phyloP scores from a whole-genome alignment of 768 basidiomycete genomes.

The Leucocoprinus leucothites region DNA sequence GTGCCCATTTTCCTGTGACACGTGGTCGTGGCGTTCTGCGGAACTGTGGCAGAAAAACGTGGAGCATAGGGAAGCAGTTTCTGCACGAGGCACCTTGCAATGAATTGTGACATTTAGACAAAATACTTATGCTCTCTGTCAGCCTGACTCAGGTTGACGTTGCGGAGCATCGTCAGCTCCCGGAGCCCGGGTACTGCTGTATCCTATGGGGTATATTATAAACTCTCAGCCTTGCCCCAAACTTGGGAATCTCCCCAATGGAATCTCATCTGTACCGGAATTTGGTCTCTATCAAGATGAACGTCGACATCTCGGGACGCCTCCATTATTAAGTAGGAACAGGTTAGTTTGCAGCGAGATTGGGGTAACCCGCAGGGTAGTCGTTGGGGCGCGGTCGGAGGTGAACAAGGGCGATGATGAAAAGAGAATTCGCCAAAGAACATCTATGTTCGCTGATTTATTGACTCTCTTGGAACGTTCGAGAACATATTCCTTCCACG shows the following conservation, averaged over 20 bases:
- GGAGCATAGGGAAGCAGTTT: background rate
- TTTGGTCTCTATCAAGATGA: background rate
- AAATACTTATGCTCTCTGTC: background rate
- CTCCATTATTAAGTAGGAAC: too few species aligned
- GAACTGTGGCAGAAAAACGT: background rate
- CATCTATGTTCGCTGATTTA: slow-evolving; percentile 1
- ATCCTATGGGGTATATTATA: too few species aligned
- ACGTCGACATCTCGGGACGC: too few species aligned
- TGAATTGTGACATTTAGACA: too few species aligned
- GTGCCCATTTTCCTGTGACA: background rate
- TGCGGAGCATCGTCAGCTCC: too few species aligned
- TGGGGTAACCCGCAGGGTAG: background rate
- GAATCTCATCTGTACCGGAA: background rate
- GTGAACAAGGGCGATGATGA: slow-evolving; percentile 1
- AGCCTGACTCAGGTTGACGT: background rate
- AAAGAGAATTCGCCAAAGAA: slow-evolving; percentile 2
- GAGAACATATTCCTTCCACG: slow-evolving; percentile 49
- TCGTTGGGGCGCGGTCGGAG: background rate
- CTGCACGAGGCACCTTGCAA: background rate
- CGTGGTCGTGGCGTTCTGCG: background rate
- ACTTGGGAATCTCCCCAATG: background rate
- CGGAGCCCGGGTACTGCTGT: too few species aligned
- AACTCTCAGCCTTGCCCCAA: background rate
- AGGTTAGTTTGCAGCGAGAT: too few species aligned
- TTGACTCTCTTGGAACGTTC: background rate